Conservation (phyloP, 2,329 filamentous ascomycete species). For the Aspergillus sojae region DNA sequence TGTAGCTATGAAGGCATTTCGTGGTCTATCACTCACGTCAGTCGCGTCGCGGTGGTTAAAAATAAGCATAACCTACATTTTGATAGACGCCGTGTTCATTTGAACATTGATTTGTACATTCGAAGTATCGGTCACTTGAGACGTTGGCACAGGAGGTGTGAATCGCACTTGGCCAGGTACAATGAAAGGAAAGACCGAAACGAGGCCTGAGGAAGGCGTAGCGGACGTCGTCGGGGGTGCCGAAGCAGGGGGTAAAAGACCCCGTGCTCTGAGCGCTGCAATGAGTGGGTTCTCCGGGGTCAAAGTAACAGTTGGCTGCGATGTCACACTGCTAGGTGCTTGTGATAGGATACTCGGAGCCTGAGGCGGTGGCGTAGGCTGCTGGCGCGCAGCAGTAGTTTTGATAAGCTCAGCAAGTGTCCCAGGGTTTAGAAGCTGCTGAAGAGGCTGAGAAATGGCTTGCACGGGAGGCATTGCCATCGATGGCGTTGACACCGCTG, state of each 20-base stretch:
- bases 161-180: slow-evolving; percentile 41
- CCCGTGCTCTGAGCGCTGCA: slow-evolving; percentile 68
- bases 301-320: slow-evolving; percentile 47
- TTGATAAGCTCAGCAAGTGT: slow-evolving; percentile 50
- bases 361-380: slow-evolving; percentile 51
- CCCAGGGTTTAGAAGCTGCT: slow-evolving; percentile 44
- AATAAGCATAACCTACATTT: slow-evolving; percentile 60
- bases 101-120: slow-evolving; percentile 37
- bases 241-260: slow-evolving; percentile 59
- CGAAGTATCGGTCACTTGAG: slow-evolving; percentile 34
- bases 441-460: slow-evolving; percentile 38
- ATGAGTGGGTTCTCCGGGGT: slow-evolving; percentile 63
- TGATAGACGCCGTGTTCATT: slow-evolving; percentile 69
- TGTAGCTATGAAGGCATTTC: slow-evolving; percentile 70
- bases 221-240: slow-evolving; percentile 46
- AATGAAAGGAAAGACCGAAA: slow-evolving; percentile 43
- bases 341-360: slow-evolving; percentile 49
- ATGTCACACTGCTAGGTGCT: slow-evolving; percentile 59
- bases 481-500: slow-evolving; percentile 37
- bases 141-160: slow-evolving; percentile 39
- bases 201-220: slow-evolving; percentile 39
- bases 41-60: slow-evolving; percentile 11
- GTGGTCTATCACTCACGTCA: slow-evolving; percentile 57
- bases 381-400: slow-evolving; percentile 44
- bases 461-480: slow-evolving; percentile 47